Conservation (phyloP, 176 grass and related monocot genomes). For the Tillandsia fasciculata region DNA sequence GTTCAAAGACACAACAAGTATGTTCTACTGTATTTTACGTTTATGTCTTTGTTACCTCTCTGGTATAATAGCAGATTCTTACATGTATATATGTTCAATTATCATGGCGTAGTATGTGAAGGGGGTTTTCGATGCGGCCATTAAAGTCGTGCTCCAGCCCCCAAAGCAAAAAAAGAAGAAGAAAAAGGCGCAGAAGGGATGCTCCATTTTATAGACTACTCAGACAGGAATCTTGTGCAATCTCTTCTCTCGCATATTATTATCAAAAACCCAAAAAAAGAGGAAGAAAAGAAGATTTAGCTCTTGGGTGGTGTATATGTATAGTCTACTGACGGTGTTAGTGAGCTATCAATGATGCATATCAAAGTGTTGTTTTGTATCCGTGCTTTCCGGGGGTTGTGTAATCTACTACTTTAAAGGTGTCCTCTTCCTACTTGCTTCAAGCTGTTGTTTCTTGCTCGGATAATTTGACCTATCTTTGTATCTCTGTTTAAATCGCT, state of each 20-base stretch:
- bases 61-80: background rate
- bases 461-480: slow-evolving; percentile 2
- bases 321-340: background rate
- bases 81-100: background rate
- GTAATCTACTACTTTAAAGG: background rate
- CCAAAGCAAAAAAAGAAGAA: slow-evolving; percentile 28
- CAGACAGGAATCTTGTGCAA: background rate
- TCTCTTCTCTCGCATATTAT: too few relatives aligned
- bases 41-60: too few relatives aligned
- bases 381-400: background rate
- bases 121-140: slow-evolving; percentile 34
- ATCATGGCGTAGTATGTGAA: slow-evolving; percentile 27
- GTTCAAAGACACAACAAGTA: slow-evolving; percentile 41
- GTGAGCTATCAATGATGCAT: background rate
- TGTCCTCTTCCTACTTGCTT: slow-evolving; percentile 6
- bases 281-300: background rate
- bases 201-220: slow-evolving; percentile 20
- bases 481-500: slow-evolving; percentile 14
- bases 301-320: background rate
- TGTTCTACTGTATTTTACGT: background rate
- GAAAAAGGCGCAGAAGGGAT: slow-evolving; percentile 26
- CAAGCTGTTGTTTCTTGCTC: slow-evolving; percentile 7
- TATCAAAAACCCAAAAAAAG: background rate
- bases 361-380: background rate
- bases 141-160: slow-evolving; percentile 28